Evolutionary conservation across 345 rosid genomes (phyloP).

Genomic region (Arabidopsis suecica): DNA sequence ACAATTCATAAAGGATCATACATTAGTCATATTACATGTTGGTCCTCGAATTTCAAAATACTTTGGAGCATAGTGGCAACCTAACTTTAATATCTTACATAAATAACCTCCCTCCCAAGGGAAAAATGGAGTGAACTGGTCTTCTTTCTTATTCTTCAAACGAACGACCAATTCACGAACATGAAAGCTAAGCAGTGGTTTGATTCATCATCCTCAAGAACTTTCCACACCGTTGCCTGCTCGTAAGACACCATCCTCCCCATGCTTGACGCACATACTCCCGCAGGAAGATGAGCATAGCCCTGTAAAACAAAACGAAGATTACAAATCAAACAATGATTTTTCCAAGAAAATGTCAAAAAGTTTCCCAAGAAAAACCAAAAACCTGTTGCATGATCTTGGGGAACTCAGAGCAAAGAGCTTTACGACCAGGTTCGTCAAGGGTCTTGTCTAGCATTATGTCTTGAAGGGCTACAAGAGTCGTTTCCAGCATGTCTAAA

Average conservation of each 20-base stretch:
- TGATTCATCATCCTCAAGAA: constrained; percentile 69
- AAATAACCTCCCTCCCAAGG: constrained; percentile 12
- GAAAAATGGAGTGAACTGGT: neutral
- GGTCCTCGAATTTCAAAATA: constrained; percentile 30
- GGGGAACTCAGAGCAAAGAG: constrained; percentile 79
- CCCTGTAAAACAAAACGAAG: constrained; percentile 54
- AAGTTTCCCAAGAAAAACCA: neutral
- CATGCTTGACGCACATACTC: constrained; percentile 89
- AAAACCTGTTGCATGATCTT: constrained; percentile 93
- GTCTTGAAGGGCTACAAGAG: constrained; percentile 91
- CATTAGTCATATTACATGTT: constrained; percentile 35
- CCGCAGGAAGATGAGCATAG: constrained; percentile 70
- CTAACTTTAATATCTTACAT: constrained; percentile 44
- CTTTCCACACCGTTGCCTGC: constrained; percentile 89
- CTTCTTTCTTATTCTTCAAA: constrained; percentile 48
- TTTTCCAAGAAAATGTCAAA: neutral
- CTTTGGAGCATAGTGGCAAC: constrained; percentile 9
- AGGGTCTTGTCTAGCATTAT: constrained; percentile 88
- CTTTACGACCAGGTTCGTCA: constrained; percentile 75
- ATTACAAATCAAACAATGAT: neutral
- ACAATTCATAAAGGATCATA: constrained; percentile 28
- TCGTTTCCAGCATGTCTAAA: constrained; percentile 96
- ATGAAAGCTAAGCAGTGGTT: constrained; percentile 83
- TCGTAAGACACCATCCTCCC: constrained; percentile 84
- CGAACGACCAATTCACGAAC: constrained; percentile 91